A percentile compares a stretch with the other conserved stretches of the same genome.
Conservation (phyloP, 1,284 basidiomycete genomes). For the Meripilus lineatus region DNA sequence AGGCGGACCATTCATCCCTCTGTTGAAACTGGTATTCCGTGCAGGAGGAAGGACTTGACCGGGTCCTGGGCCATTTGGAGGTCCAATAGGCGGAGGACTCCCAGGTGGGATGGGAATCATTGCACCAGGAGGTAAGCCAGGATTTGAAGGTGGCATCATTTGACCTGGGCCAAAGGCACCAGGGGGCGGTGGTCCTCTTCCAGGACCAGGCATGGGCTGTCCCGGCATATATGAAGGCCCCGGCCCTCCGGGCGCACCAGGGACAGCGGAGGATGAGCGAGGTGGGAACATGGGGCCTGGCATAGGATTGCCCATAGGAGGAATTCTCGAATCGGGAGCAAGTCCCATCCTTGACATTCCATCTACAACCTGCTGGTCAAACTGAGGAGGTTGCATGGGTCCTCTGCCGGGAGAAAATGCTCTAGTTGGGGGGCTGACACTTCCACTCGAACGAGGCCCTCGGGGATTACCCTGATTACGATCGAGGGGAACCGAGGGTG, state of each 20-base stretch:
- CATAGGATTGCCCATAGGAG: conserved; percentile 3
- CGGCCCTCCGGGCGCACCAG: conserved; percentile 12
- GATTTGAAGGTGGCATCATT: conserved; percentile 36
- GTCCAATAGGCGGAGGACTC: conserved; percentile 8
- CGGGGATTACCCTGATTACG: conserved; percentile 13
- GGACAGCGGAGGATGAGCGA: conserved; percentile 16
- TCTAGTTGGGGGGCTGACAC: conserved; percentile 20
- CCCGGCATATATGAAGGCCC: conserved; percentile 9
- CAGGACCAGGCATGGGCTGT: conserved; percentile 17
- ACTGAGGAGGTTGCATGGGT: conserved; percentile 12
- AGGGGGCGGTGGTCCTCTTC: conserved; percentile 23
- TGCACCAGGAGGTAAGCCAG: too few relatives aligned
- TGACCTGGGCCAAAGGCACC: conserved; percentile 22
- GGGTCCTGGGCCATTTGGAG: too few relatives aligned
- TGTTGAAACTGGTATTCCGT: too few relatives aligned
- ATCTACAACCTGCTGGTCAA: conserved; percentile 19
- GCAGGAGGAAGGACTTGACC: conserved; percentile 6
- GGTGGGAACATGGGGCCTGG: conserved; percentile 14
- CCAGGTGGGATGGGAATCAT: conserved; percentile 12
- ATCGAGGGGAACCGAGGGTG: conserved; percentile 15
- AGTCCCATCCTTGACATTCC: conserved; percentile 21
- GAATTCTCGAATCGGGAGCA: conserved; percentile 8
- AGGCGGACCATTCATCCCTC: too few relatives aligned
- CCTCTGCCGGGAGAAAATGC: conserved; percentile 20
- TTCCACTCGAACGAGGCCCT: conserved; percentile 11